Evolutionary conservation across 2,329 filamentous ascomycete species (phyloP).

Genomic region (Huntiella omanensis): DNA sequence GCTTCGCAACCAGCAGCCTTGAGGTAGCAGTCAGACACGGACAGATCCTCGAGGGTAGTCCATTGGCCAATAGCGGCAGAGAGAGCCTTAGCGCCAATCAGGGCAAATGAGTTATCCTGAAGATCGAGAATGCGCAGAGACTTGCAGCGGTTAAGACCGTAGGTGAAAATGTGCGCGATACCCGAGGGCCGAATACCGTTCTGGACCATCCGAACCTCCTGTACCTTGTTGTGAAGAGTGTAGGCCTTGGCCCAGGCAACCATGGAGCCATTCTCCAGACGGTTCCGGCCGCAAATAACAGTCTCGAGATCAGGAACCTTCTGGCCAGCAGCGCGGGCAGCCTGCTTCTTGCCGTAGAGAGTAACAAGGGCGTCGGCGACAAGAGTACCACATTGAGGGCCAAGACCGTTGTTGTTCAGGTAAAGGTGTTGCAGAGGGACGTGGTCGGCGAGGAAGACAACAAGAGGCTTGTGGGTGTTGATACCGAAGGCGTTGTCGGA

Average conservation of each 20-base stretch:
- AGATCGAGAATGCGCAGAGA: conserved; percentile 64
- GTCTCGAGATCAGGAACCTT: conserved; percentile 75
- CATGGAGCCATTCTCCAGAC: conserved; percentile 93
- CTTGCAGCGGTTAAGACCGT: conserved; percentile 55
- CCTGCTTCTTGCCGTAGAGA: conserved; percentile 69
- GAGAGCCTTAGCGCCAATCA: conserved; percentile 59
- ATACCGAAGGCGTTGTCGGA: conserved; percentile 97
- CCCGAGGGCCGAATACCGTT: conserved; percentile 94
- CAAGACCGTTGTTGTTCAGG: conserved; percentile 95
- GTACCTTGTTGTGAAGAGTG: conserved; percentile 62
- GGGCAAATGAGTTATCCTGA: conserved; percentile 94
- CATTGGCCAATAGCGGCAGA: conserved; percentile 57
- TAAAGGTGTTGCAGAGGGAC: conserved; percentile 83
- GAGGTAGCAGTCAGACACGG: conserved; percentile 74
- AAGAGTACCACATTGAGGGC: conserved; percentile 73
- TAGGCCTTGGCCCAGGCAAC: conserved; percentile 81
- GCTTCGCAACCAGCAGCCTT: conserved; percentile 57
- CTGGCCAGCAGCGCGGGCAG: conserved; percentile 51
- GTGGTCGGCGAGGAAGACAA: conserved; percentile 77
- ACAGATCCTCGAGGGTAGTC: conserved; percentile 61
- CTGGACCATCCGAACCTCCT: conserved; percentile 89
- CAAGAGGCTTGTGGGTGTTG: conserved; percentile 81
- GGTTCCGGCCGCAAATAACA: conserved; percentile 91
- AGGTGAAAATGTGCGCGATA: conserved; percentile 59
- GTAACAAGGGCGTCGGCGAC: conserved; percentile 73